Evolutionary conservation across 1,139 yeast genomes (phyloP).

Genomic region (Candida glucosophila): DNA sequence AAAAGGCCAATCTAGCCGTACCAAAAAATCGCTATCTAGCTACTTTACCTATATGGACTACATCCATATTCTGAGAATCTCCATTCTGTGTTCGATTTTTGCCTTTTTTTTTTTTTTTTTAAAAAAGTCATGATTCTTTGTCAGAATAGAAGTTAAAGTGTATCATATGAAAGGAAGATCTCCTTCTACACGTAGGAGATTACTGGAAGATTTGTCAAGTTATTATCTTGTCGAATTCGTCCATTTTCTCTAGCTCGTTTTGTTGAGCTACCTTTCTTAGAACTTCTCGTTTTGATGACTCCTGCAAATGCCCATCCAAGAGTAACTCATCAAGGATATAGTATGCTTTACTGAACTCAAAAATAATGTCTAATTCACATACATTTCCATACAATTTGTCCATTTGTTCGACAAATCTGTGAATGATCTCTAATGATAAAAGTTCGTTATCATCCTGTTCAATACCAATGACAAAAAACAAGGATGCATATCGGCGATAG

Average conservation of each 20-base stretch:
- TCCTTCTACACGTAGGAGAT: no score
- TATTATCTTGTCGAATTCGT: conserved; percentile 37
- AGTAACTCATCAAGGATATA: conserved; percentile 84
- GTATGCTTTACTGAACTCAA: conserved; percentile 91
- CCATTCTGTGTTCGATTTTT: no score
- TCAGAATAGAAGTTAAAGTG: no score
- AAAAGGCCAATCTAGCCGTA: no score
- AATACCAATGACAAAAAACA: conserved; percentile 82
- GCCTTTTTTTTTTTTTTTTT: no score
- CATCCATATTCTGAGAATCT: no score
- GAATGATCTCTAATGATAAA: conserved; percentile 76
- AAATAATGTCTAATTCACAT: conserved; percentile 86
- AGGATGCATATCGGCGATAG: conserved; percentile 86
- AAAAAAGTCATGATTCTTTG: no score
- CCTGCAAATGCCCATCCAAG: conserved; percentile 78
- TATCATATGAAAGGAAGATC: no score
- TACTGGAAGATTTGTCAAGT: conserved; percentile 28
- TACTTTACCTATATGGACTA: no score
- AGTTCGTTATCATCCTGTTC: conserved; percentile 83
- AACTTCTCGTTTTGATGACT: conserved; percentile 74
- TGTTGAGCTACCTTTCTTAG: conserved; percentile 70
- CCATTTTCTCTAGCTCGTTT: conserved; percentile 51
- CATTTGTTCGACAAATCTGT: conserved; percentile 93
- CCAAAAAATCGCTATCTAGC: no score
- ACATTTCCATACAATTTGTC: conserved; percentile 96